Percentiles rank a stretch among this genome's conserved stretches.
phyloP scores from a whole-genome alignment of 1,284 basidiomycete species.

The Rhodotorula sp. region DNA sequence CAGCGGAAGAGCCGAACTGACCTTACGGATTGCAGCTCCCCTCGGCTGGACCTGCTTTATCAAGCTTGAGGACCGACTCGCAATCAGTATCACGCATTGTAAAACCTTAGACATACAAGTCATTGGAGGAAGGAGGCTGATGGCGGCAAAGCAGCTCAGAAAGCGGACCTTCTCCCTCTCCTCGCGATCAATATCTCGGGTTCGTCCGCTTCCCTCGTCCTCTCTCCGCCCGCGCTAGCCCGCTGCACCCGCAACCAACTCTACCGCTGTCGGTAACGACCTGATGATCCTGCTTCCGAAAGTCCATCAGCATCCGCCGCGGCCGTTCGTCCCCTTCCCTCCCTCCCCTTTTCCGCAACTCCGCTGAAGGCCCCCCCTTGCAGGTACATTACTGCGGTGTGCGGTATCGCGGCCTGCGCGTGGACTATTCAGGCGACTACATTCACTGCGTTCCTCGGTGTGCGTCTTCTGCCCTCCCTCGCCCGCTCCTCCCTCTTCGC shows the following conservation, averaged over 20 bases:
- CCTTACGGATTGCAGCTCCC: no score
- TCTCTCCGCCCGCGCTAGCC: neutral
- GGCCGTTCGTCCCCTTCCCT: conserved; percentile 62
- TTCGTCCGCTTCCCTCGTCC: neutral
- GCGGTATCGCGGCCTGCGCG: conserved; percentile 60
- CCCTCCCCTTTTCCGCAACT: conserved; percentile 51
- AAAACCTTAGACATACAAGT: no score
- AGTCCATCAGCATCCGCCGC: conserved; percentile 20
- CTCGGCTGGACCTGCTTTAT: no score
- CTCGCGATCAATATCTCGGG: conserved; percentile 27
- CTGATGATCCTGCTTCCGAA: conserved; percentile 15
- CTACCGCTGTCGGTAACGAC: conserved; percentile 73
- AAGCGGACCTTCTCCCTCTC: no score
- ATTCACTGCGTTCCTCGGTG: conserved; percentile 21
- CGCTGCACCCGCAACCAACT: conserved; percentile 53
- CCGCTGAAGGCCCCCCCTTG: neutral
- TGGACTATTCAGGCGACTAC: conserved; percentile 57
- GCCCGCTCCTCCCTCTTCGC: neutral
- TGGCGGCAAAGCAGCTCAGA: no score
- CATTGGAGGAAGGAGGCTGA: no score
- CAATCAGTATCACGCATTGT: no score
- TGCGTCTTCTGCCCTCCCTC: no score
- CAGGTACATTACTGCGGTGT: conserved; percentile 42
- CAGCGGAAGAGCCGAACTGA: no score
- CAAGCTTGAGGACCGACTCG: no score